Evolutionary conservation across 1,284 basidiomycete species (phyloP).

Genomic region (Melampsora larici-populina): DNA sequence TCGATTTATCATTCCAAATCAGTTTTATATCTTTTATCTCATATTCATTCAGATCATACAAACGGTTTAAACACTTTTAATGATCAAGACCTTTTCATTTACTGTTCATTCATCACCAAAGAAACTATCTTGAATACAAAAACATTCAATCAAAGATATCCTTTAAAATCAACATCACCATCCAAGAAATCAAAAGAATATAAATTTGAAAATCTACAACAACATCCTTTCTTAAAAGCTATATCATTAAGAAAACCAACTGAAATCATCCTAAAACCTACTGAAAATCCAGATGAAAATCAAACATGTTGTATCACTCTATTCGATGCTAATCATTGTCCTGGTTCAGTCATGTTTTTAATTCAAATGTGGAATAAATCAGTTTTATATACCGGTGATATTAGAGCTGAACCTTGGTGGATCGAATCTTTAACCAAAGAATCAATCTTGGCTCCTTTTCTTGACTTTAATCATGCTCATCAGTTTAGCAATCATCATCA

Average conservation of each 20-base stretch:
- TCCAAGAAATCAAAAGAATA: constrained; percentile 17
- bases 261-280: constrained; percentile 44
- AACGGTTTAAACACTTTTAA: constrained; percentile 46
- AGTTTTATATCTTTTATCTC: constrained; percentile 49
- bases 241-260: constrained; percentile 46
- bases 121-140: constrained; percentile 49
- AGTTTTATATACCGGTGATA: constrained; percentile 51
- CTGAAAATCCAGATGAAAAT: constrained; percentile 43
- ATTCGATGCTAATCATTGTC: constrained; percentile 51
- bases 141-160: constrained; percentile 46
- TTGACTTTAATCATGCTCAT: constrained; percentile 18
- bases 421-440: constrained; percentile 49
- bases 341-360: constrained; percentile 51
- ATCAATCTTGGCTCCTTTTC: constrained; percentile 47
- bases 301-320: constrained; percentile 46
- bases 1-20: constrained; percentile 37
- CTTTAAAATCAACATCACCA: constrained; percentile 43
- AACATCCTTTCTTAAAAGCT: not conserved
- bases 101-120: constrained; percentile 49
- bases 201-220: not conserved
- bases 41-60: constrained; percentile 52
- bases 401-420: constrained; percentile 50
- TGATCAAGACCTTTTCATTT: constrained; percentile 45
- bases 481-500: not conserved
- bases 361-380: constrained; percentile 49